Evolutionary conservation across 768 basidiomycete genomes (phyloP).

Genomic region (Pulveroboletus sp.): DNA sequence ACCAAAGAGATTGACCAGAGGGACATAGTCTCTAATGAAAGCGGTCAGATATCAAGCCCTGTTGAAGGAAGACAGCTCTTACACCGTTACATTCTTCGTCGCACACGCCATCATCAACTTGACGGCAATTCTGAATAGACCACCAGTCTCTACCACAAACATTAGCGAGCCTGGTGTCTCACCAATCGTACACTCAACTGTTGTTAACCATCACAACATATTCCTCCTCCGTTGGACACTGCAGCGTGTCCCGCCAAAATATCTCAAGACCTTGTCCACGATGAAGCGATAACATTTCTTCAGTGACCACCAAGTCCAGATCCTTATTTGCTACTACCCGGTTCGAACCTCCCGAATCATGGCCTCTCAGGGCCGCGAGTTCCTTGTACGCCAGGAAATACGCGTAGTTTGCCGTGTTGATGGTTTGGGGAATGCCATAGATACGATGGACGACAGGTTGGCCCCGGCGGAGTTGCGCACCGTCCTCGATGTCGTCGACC

Average conservation of each 20-base stretch:
- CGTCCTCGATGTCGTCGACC: slow-evolving; percentile 96
- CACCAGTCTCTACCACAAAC: slow-evolving; percentile 75
- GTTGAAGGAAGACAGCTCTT: slow-evolving; percentile 17
- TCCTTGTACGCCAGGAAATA: slow-evolving; percentile 93
- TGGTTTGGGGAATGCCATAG: slow-evolving; percentile 93
- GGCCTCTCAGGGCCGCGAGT: slow-evolving; percentile 35
- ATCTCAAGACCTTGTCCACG: slow-evolving; percentile 94
- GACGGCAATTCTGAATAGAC: slow-evolving; percentile 85
- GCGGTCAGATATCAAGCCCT: not conserved
- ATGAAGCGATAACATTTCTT: slow-evolving; percentile 80
- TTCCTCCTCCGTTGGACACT: slow-evolving; percentile 91
- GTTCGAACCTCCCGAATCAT: not conserved
- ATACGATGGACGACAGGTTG: slow-evolving; percentile 91
- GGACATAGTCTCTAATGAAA: slow-evolving; percentile 72
- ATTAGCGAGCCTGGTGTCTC: slow-evolving; percentile 44
- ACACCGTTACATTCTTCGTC: slow-evolving; percentile 59
- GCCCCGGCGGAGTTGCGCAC: slow-evolving; percentile 81
- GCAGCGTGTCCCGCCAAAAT: slow-evolving; percentile 88
- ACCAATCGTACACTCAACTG: slow-evolving; percentile 61
- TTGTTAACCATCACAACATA: slow-evolving; percentile 96
- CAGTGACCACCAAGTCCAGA: slow-evolving; percentile 43
- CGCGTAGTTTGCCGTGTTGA: slow-evolving; percentile 96
- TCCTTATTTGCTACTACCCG: slow-evolving; percentile 67
- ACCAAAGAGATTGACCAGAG: slow-evolving; percentile 89
- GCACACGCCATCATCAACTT: slow-evolving; percentile 95